Base-by-base conservation (phyloP, 1,284 basidiomycete genomes). In the Takashimella koratensis region DNA sequence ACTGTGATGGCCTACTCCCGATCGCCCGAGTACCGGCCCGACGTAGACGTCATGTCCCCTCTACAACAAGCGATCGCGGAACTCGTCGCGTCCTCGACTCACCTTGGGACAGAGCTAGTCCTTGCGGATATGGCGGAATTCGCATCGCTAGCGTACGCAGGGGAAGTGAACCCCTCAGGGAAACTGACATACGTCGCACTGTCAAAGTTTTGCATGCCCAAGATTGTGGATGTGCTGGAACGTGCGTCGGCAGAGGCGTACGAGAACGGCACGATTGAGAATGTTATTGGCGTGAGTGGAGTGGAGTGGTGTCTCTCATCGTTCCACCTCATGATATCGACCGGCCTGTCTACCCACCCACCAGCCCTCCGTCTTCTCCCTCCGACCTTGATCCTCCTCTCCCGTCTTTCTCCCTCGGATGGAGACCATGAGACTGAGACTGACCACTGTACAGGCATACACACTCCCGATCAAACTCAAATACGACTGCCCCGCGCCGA, bases 401-500 rank as follows among this genome's bases (percentile, higher is more conserved):
- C 30, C 30, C 30, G n/a, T n/a, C n/a, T n/a, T n/a, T n/a, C n/a
- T n/a, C n/a, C n/a, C n/a, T n/a, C n/a, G n/a, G n/a, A n/a, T n/a
- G n/a, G n/a, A n/a, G n/a, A n/a, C n/a, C n/a, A n/a, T n/a, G n/a
- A n/a, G n/a, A n/a, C n/a, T n/a, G n/a, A n/a, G n/a, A n/a, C n/a
- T n/a, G n/a, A 10, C 10, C 10, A 39, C 0, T 50, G 27, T 36
- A 4, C 50, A 92, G 89, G 86, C 91, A 0, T 91, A 89, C 63
- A 83, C 88, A 2, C 86, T 95, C 27, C 92, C 94, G 0, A 85
- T 97, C 70, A 92, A 92, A 70, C 78, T 98, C 58, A 95, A 94
- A 74, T 96, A 97, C 64, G 90, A 93, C 44, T 96, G 94, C 69
- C 93, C 94, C 0, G 78, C 86, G 0, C 81, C 93, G 1, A 91